A percentile compares a stretch with the other conserved stretches of the same genome.
These are phyloP conservation scores for Chlorencoelia australis DNA, from an alignment of 2,329 filamentous ascomycete species.

Conservation along the genomic window DNA sequence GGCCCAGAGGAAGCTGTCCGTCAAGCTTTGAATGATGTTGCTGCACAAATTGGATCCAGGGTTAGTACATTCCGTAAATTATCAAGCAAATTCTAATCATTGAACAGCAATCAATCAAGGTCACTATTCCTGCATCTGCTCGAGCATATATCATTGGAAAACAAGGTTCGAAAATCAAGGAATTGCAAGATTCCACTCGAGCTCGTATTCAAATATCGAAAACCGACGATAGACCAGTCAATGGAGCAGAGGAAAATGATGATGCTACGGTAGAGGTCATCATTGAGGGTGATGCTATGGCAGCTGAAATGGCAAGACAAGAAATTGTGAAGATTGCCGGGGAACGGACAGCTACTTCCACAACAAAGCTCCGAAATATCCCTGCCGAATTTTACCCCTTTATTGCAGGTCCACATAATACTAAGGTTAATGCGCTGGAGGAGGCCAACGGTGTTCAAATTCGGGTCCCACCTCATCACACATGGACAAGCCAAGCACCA, in stretches of 20 bases:
- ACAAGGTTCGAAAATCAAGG: conserved; percentile 80
- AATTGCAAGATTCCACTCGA: conserved; percentile 79
- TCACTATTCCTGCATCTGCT: conserved; percentile 74
- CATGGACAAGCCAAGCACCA: conserved; percentile 57
- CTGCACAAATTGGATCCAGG: conserved; percentile 78
- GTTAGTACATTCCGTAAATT: conserved; percentile 36
- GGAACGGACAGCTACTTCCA: conserved; percentile 75
- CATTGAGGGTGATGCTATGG: conserved; percentile 85
- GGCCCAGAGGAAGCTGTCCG: conserved; percentile 61
- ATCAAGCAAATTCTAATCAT: conserved; percentile 11
- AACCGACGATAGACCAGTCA: conserved; percentile 53
- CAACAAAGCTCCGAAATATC: conserved; percentile 70
- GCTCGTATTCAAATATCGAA: conserved; percentile 86
- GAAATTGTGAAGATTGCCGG: conserved; percentile 82
- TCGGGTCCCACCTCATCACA: conserved; percentile 72
- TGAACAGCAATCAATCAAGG: conserved; percentile 52
- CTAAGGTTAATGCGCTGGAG: conserved; percentile 57
- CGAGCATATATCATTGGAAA: conserved; percentile 89
- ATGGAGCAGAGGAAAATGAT: conserved; percentile 56
- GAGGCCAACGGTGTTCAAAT: conserved; percentile 67
- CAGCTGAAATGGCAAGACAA: conserved; percentile 71
- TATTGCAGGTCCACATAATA: conserved; percentile 71
- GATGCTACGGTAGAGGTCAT: conserved; percentile 76
- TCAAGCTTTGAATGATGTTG: conserved; percentile 77
- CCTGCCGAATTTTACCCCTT: conserved; percentile 94